Base-by-base conservation (phyloP, 345 rosid species). In the Syzygium aqueum region DNA sequence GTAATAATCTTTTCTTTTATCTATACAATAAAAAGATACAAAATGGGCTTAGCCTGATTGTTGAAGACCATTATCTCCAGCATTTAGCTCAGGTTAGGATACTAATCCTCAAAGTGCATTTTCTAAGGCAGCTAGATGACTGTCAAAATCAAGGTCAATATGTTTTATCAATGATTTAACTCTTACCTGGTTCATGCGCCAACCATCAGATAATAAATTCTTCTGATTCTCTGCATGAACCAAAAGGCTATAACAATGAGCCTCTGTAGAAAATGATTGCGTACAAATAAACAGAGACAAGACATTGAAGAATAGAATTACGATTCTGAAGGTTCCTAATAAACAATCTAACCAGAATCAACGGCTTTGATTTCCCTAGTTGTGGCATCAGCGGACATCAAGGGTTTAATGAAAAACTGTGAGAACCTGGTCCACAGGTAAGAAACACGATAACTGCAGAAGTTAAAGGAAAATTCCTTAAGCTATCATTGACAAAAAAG, bases 351-450 rank as follows among this genome's bases (percentile, higher is more conserved):
- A 97, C 98, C 99, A 92, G 98, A 97, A 91, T 96, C 99, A 86
- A 97, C 98, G 11, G 98, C 98, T 90, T 95, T 97, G 46, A 96
- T 95, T 89, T 97, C 98, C 92, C 99, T 95, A 84, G 40, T 94
- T 37, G 98, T 96, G 65, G 99, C 99, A 85, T 97, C 99, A 86
- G 96, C 95, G 16, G 98, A 94, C 97, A 97, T 95, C 90, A 97
- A 91, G 63, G 98, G 99, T 86, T 94, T 95, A 78, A 96, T 92
- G 89, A 97, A 97, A 92, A 97, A 96, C 88, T 96, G 98, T 0
- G 97, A 94, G 84, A 96, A 97, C 90, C 99, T 97, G 95, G 83
- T 84, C 52, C 82, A 30, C 21, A 86, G 57, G 88, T 73, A 87
- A 57, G 85, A 91, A 92, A 89, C 33, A 56, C 27, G 54, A 51